Conservation (phyloP, 176 grass and related monocot genomes). For the Raddia guianensis region DNA sequence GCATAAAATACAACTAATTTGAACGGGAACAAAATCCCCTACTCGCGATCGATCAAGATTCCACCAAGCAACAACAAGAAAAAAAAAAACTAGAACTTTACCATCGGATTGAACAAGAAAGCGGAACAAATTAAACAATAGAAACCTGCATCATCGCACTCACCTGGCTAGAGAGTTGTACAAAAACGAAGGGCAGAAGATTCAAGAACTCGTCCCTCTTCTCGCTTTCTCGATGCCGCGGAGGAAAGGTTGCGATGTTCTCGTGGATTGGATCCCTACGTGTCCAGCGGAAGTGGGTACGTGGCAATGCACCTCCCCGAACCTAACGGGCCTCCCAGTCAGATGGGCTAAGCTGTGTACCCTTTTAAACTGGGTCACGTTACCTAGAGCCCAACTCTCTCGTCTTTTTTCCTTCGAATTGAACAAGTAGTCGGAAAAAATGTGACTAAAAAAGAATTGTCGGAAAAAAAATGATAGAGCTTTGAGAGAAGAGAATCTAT, state of each 20-base stretch:
- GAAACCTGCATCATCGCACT: not conserved
- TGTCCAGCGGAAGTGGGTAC: slow-evolving; percentile 14
- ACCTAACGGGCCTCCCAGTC: not conserved
- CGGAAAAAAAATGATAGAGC: too few relatives aligned
- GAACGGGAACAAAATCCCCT: too few relatives aligned
- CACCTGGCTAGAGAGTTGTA: not conserved
- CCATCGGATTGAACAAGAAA: not conserved
- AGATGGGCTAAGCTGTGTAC: not conserved
- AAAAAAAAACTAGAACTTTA: not conserved
- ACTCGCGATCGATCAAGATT: not conserved
- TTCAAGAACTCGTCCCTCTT: slow-evolving; percentile 7
- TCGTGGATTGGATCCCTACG: not conserved
- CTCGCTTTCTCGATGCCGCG: not conserved
- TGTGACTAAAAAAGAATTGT: too few relatives aligned
- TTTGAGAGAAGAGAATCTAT: too few relatives aligned
- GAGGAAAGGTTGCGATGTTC: not conserved
- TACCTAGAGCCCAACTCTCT: not conserved
- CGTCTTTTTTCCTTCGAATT: too few relatives aligned
- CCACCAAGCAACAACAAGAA: not conserved
- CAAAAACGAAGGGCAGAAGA: slow-evolving; percentile 1
- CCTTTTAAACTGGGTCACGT: not conserved
- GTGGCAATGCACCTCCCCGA: not conserved
- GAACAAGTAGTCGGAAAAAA: too few relatives aligned
- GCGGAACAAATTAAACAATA: not conserved
- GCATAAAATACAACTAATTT: not conserved